Evolutionary conservation across 805 yeast species (phyloP).

Genomic region (Priceomyces haplophilus): DNA sequence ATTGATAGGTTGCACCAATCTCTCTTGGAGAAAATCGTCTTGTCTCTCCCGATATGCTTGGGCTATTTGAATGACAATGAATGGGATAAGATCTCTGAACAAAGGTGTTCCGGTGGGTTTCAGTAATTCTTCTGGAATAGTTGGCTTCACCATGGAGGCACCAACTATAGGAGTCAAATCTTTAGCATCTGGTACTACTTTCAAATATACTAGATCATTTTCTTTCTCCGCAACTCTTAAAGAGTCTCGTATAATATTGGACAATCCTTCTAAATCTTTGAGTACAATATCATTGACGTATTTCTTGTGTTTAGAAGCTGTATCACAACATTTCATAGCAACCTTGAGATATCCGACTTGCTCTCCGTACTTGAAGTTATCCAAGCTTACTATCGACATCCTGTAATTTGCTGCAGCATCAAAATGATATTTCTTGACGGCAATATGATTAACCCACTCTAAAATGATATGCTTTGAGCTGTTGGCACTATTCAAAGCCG

Average conservation of each 20-base stretch:
- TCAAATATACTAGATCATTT: constrained; percentile 75
- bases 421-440: constrained; percentile 63
- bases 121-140: constrained; percentile 17
- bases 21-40: constrained; percentile 48
- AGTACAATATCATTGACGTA: constrained; percentile 43
- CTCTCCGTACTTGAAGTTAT: constrained; percentile 59
- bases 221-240: constrained; percentile 65
- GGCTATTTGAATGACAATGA: constrained; percentile 59
- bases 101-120: constrained; percentile 26
- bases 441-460: constrained; percentile 64
- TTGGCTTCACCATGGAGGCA: constrained; percentile 56
- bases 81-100: constrained; percentile 68
- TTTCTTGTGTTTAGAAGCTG: constrained; percentile 39
- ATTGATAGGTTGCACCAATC: constrained; percentile 43
- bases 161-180: constrained; percentile 43
- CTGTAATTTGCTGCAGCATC: constrained; percentile 69
- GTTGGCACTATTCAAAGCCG: constrained; percentile 38
- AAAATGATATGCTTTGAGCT: constrained; percentile 47
- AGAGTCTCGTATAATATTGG: constrained; percentile 40
- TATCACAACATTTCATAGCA: constrained; percentile 37
- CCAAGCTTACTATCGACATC: constrained; percentile 48
- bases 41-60: constrained; percentile 68
- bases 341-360: constrained; percentile 58
- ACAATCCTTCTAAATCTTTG: constrained; percentile 53
- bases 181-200: constrained; percentile 50